Percentiles rank a stretch among this genome's conserved stretches.
phyloP scores from a whole-genome alignment of 805 yeast species.

The Schwanniomyces pseudopolymorphus region DNA sequence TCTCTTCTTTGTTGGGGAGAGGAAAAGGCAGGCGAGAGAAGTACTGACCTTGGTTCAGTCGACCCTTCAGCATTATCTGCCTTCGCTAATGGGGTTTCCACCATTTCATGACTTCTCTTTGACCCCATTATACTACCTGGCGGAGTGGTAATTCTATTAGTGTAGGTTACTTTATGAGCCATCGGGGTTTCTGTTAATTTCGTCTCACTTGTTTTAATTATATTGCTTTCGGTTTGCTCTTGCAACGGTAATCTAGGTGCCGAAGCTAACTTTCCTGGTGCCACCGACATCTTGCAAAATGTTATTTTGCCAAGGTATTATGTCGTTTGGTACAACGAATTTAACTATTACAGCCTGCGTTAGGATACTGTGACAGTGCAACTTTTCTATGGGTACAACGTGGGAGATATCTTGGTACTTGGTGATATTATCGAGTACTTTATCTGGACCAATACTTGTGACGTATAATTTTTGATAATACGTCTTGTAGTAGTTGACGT shows the following conservation, averaged over 20 bases:
- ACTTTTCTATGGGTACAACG: not conserved
- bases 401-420: not conserved
- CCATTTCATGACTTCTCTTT: constrained; percentile 8
- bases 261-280: constrained; percentile 2
- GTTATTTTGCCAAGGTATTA: not conserved
- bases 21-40: constrained; percentile 44
- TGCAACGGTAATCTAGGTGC: constrained; percentile 13
- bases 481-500: no score
- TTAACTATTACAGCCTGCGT: not conserved
- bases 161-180: constrained; percentile 11
- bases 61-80: constrained; percentile 2
- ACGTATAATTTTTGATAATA: no score
- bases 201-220: not conserved
- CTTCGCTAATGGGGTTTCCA: constrained; percentile 9
- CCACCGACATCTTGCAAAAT: constrained; percentile 1
- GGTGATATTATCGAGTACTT: not conserved
- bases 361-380: not conserved
- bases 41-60: constrained; percentile 12
- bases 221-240: constrained; percentile 13
- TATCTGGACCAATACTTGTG: not conserved
- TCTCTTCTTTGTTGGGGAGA: constrained; percentile 43
- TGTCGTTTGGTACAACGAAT: not conserved
- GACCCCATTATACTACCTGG: constrained; percentile 26
- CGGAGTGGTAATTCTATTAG: constrained; percentile 34
- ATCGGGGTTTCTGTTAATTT: constrained; percentile 25